Base-by-base conservation (phyloP, 2,329 filamentous ascomycete genomes). In the Bipolaris bicolor region DNA sequence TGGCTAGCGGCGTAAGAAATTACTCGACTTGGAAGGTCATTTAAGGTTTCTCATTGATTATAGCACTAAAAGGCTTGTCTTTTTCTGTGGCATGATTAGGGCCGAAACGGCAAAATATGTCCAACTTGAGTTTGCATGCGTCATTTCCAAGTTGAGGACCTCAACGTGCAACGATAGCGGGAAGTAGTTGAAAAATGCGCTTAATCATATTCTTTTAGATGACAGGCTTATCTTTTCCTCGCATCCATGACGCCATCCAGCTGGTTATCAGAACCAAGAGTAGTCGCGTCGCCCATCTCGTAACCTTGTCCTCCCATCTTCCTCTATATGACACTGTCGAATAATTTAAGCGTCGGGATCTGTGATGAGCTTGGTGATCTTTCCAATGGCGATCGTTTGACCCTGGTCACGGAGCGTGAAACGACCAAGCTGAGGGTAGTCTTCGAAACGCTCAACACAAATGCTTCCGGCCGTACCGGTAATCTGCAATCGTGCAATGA, bases 341-440 rank as follows among this genome's bases (percentile, higher is more conserved):
- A 7, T 7, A 41, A 20, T 15, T 59, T 63, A 67, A 58, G 65
- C 65, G 4, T 63, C 57, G 15, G 59, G 52, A 37, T 76, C 74
- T 2, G 73, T 76, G 62, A 90, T 86, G 60, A 99, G 85, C 84
- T 93, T 97, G 58, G 92, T 97, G 77, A 99, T 96, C 86, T 99
- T 99, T 73, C 95, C 95, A 81, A 99, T 99, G 55, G 95, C 95
- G 81, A 99, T 97, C 0, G 95, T 99, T 90, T 98, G 94, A 70
- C 95, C 95, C 88, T 98, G 73, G 54, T 71, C 52, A 74, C 68
- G 69, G 24, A 72, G 63, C 29, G 71, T 72, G 52, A 67, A 74
- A 22, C 58, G 57, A 36, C 76, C 76, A 51, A 77, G 63, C 48
- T 98, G 95, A 58, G 93, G 89, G 79, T 98, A 97, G 75, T 98